Percentiles rank a stretch among this genome's conserved stretches.
Conservation (phyloP, 768 basidiomycete genomes). For the Suillus occidentalis region DNA sequence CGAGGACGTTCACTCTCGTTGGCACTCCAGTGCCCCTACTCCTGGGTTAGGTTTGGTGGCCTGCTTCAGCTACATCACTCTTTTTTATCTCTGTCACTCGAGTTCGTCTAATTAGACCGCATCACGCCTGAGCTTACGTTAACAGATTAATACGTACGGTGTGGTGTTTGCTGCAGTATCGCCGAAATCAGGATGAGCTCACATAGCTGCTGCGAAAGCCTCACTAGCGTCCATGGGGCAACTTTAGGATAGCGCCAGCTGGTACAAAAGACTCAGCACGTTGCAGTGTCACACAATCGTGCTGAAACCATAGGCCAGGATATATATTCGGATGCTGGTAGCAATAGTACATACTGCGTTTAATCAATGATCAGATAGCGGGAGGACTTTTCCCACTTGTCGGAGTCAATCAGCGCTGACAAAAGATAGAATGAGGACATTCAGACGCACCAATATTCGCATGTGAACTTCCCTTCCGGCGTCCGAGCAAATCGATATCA, state of each 20-base stretch:
- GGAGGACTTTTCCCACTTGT: constrained; percentile 32
- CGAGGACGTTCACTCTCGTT: neutral
- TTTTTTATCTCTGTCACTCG: too few relatives aligned
- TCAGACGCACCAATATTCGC: constrained; percentile 59
- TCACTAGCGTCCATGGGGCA: too few relatives aligned
- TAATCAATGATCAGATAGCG: constrained; percentile 35
- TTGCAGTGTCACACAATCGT: neutral
- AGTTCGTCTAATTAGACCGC: neutral
- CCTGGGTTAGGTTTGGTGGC: too few relatives aligned
- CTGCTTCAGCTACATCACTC: neutral
- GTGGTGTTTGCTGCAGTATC: too few relatives aligned
- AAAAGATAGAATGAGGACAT: constrained; percentile 1
- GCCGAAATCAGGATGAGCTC: too few relatives aligned
- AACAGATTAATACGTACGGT: constrained; percentile 2
- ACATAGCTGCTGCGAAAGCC: too few relatives aligned
- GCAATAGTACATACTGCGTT: neutral
- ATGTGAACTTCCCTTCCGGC: constrained; percentile 58
- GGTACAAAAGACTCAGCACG: too few relatives aligned
- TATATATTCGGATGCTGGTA: neutral
- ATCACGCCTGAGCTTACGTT: neutral
- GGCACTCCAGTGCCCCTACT: neutral
- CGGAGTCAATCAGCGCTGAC: neutral
- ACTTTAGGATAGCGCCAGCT: too few relatives aligned
- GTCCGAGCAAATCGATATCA: constrained; percentile 67
- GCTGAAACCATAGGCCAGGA: neutral